Base-by-base conservation (phyloP, 441 rosid genomes). In the Metrosideros polymorpha region DNA sequence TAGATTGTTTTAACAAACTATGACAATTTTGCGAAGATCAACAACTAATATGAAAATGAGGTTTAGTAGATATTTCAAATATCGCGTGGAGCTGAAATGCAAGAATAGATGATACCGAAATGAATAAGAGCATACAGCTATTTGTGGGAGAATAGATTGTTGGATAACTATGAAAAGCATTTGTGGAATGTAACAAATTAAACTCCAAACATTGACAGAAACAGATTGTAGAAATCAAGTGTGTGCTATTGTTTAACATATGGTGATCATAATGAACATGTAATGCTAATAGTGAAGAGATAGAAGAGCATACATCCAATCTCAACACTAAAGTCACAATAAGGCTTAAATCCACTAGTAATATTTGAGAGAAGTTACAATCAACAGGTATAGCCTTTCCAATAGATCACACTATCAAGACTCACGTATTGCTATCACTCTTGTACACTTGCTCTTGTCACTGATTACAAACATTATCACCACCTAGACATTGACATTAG, bases 221-320 rank as follows among this genome's bases (percentile, higher is more conserved):
- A n/a, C n/a, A n/a, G n/a, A n/a, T n/a, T n/a, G n/a, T n/a, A n/a
- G 25, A 25, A 0, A 55, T 25, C 25, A 55, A 24, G 25, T 10
- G 59, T 25, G 29, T 0, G 25, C 3, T 0, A 0, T 55, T 55
- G 0, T 55, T 55, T 25, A 25, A 55, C 13, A 4, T 0, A 25
- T 55, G 25, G 59, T 55, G 59, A 55, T 25, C 13, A 25, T 0
- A 55, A 24, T 55, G 59, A 55, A 55, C 14, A 55, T 55, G n/a
- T 55, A 55, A 55, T 55, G 59, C 59, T 25, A 55, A 55, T 9
- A 55, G 25, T 25, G n/a, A 25, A 25, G 59, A 25, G 59, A 24
- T 24, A 9, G 59, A 13, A 55, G 0, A 25, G n/a, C 29, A 0
- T 55, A 55, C 59, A 25, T 55, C 14, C 25, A 2, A 3, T 0